Percentiles rank a stretch among this genome's conserved stretches.
phyloP scores from a whole-genome alignment of 148 eudicot genomes.

The Nepenthes mirabilis region DNA sequence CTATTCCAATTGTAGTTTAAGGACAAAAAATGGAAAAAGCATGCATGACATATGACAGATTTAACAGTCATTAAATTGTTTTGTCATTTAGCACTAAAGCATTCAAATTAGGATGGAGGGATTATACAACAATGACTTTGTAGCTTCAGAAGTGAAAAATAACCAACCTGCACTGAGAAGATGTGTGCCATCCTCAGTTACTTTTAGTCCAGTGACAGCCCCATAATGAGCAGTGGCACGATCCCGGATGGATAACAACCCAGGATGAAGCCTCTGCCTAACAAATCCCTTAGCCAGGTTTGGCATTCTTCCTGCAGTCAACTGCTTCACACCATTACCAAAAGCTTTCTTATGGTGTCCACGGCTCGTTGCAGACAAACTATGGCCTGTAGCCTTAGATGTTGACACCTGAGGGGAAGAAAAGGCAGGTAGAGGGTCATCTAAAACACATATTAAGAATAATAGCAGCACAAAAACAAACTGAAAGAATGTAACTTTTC shows the following conservation, averaged over 20 bases:
- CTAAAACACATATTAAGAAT: not conserved
- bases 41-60: too few species aligned
- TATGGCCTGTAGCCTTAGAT: conserved; percentile 33
- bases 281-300: conserved; percentile 35
- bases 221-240: conserved; percentile 96
- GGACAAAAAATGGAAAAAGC: too few species aligned
- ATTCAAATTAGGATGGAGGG: too few species aligned
- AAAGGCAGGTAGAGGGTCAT: not conserved
- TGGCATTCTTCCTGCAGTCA: conserved; percentile 19
- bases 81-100: too few species aligned
- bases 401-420: conserved; percentile 29
- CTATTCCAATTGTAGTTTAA: too few species aligned
- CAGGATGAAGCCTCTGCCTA: conserved; percentile 87
- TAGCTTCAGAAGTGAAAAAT: not conserved
- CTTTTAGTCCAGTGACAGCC: conserved; percentile 73
- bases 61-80: too few species aligned
- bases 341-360: conserved; percentile 41
- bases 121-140: not conserved
- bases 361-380: conserved; percentile 34
- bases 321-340: conserved; percentile 36
- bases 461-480: not conserved
- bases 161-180: conserved; percentile 88
- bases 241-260: conserved; percentile 76
- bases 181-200: conserved; percentile 87
- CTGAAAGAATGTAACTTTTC: too few species aligned